phyloP scores from a whole-genome alignment of 2,329 filamentous ascomycete genomes.

The Aureobasidium sp. region DNA sequence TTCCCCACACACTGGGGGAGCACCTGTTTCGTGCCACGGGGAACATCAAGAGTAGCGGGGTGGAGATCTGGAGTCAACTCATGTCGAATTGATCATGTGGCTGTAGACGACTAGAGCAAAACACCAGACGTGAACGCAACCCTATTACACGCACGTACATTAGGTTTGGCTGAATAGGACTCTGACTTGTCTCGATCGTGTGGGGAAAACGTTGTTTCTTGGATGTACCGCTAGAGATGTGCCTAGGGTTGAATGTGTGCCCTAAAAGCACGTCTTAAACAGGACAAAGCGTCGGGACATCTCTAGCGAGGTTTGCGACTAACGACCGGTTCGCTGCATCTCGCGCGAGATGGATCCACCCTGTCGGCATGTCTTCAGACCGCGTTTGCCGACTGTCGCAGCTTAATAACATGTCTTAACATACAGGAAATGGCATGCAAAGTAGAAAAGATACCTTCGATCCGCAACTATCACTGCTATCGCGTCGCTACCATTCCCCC shows the following conservation, averaged over 20 bases:
- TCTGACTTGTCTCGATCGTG: not conserved
- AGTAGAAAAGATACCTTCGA: not conserved
- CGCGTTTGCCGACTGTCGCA: not conserved
- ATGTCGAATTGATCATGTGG: not conserved
- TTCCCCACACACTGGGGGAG: not conserved
- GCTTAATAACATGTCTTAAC: not conserved
- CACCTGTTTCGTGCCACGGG: not conserved
- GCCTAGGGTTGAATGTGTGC: not conserved
- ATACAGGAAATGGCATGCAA: not conserved
- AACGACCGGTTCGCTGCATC: not conserved
- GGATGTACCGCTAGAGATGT: too few species aligned
- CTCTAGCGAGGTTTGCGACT: not conserved
- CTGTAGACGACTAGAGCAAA: not conserved
- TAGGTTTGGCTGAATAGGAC: too few species aligned
- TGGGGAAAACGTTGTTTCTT: not conserved
- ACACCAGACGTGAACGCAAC: not conserved
- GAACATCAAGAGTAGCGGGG: not conserved
- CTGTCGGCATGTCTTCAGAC: not conserved
- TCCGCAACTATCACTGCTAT: not conserved
- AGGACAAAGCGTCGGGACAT: slow-evolving; percentile 1
- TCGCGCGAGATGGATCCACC: not conserved
- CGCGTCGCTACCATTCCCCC: not conserved
- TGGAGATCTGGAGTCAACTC: not conserved
- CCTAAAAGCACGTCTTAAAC: not conserved
- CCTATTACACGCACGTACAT: too few species aligned